Evolutionary conservation across 2,329 filamentous ascomycete species (phyloP).

Genomic region (Microcyclosporella mali): DNA sequence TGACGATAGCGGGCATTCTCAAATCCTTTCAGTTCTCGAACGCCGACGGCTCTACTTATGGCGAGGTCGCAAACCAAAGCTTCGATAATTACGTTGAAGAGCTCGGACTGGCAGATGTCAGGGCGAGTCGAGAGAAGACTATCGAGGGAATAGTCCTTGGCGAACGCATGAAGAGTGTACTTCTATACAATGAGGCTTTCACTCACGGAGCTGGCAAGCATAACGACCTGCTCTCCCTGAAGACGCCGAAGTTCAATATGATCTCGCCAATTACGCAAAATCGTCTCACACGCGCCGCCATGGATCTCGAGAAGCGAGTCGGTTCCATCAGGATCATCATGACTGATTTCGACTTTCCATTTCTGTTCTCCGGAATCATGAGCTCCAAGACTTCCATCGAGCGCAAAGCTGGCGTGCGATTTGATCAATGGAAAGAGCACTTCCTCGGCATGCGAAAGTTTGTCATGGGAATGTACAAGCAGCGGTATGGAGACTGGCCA

Average conservation of each 20-base stretch:
- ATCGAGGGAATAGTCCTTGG: conserved; percentile 84
- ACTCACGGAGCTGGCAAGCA: conserved; percentile 84
- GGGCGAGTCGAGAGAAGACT: conserved; percentile 77
- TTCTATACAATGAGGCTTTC: conserved; percentile 86
- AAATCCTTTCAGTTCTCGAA: conserved; percentile 56
- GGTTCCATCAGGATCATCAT: conserved; percentile 65
- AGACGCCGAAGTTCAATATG: conserved; percentile 62
- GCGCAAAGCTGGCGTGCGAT: conserved; percentile 67
- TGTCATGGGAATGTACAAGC: conserved; percentile 62
- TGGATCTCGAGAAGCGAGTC: conserved; percentile 70
- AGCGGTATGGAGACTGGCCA: conserved; percentile 70
- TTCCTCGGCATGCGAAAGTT: conserved; percentile 72
- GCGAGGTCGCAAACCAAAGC: conserved; percentile 56
- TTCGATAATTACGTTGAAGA: conserved; percentile 74
- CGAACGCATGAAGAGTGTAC: conserved; percentile 74
- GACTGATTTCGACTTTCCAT: conserved; percentile 86
- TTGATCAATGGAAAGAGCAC: conserved; percentile 72
- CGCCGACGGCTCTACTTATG: conserved; percentile 57
- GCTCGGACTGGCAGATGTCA: conserved; percentile 69
- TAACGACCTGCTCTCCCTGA: conserved; percentile 63
- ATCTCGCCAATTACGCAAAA: conserved; percentile 67
- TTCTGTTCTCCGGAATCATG: conserved; percentile 79
- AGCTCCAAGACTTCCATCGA: conserved; percentile 73
- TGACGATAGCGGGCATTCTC: conserved; percentile 54
- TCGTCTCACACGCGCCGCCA: conserved; percentile 71